A percentile compares a stretch with the other conserved stretches of the same genome.
These are phyloP conservation scores for Strobilomyces confusus DNA, from an alignment of 768 basidiomycete genomes.

Conservation along the genomic window DNA sequence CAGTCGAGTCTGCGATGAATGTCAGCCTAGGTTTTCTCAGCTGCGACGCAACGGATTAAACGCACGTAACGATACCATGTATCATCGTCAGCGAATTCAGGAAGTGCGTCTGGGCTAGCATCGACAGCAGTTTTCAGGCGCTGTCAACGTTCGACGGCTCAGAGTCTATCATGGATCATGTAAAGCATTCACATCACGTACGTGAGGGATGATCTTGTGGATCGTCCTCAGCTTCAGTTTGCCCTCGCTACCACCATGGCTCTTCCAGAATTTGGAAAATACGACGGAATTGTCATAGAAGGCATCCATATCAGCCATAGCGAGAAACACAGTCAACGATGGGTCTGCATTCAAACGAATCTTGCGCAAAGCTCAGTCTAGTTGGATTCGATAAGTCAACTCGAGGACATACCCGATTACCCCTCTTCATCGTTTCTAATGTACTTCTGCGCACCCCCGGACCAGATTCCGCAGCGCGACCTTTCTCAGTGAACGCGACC, in stretches of 20 bases:
- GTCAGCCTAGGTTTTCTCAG: neutral
- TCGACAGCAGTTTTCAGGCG: conserved; percentile 30
- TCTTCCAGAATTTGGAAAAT: conserved; percentile 34
- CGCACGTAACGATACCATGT: conserved; percentile 33
- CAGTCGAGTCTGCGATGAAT: conserved; percentile 13
- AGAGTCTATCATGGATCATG: neutral
- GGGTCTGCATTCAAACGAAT: conserved; percentile 2
- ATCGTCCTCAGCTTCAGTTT: conserved; percentile 22
- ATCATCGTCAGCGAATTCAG: conserved; percentile 32
- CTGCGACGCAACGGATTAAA: neutral
- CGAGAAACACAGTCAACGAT: neutral
- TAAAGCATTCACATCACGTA: conserved; percentile 19
- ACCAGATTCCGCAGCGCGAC: conserved; percentile 6
- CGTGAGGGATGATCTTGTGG: conserved; percentile 39
- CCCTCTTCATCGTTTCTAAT: conserved; percentile 12
- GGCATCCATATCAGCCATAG: conserved; percentile 12
- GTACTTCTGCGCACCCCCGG: neutral
- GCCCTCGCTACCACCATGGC: conserved; percentile 22
- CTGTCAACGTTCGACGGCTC: conserved; percentile 17
- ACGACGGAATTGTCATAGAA: conserved; percentile 37
- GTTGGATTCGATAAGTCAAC: neutral
- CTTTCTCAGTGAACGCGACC: conserved; percentile 14
- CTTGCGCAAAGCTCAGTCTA: conserved; percentile 8
- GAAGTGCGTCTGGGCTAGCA: conserved; percentile 27
- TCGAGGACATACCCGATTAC: conserved; percentile 14